Base-by-base conservation (phyloP, 2,329 filamentous ascomycete genomes). In the Apiospora koreana region DNA sequence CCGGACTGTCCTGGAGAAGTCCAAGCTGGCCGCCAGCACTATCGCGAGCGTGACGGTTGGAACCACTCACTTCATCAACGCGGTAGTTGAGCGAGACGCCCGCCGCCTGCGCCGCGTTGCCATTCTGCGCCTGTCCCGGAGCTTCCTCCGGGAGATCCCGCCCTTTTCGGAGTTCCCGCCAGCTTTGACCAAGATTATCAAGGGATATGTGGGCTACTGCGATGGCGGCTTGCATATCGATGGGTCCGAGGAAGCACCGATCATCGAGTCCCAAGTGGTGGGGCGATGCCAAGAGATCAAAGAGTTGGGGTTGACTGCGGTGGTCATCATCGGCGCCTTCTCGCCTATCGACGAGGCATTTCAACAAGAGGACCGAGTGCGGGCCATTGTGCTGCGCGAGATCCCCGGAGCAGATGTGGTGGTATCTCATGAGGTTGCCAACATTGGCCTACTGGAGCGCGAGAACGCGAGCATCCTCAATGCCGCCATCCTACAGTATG, bases 401-500 rank as follows among this genome's bases (percentile, higher is more conserved):
- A 78, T 79, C 23, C 73, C 83, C 83, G 1, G 81, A 75, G 0
- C 75, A 38, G 80, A 86, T 69, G 79, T 88, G 2, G 83, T 87
- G 1, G 80, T 81, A 64, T 85, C 84, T 9, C 83, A 83, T 62
- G 83, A 86, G 10, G 84, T 87, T 1, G 85, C 84, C 16, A 86
- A 82, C 70, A 77, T 85, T 35, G 86, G 80, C 65, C 86, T 89
- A 68, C 78, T 89, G 10, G 88, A 89, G 76, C 81, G 89, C 50
- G 89, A 91, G 76, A 91, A 91, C 74, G 88, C 89, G 0, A 85
- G 87, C 2, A 88, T 91, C 18, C 80, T 91, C 18, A 91, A 91
- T 72, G 88, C 88, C 0, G 84, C 88, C 2, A 88, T 91, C 62
- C 78, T 89, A 18, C 75, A 81, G 1, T 88, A 89, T 73, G 88